Evolutionary conservation across 2,329 filamentous ascomycete genomes (phyloP), one percentile per base, ranked within the genome.

Genomic region (Dactylellina cionopaga): DNA sequence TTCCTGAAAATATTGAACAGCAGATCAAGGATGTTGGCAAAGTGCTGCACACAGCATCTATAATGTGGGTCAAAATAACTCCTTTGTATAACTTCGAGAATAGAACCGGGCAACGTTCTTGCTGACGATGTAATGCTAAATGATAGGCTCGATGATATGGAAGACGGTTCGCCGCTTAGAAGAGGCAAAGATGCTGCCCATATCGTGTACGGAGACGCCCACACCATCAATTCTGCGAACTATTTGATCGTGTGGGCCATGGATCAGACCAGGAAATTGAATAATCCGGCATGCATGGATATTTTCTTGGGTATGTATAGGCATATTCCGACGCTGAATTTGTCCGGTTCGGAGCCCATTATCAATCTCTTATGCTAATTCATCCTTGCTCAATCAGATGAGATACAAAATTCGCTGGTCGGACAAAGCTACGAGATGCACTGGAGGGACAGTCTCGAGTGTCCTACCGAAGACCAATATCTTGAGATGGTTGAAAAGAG

Each of bases 111-210:
- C n/a, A n/a, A n/a, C n/a, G n/a, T n/a, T n/a, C n/a, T n/a, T n/a
- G n/a, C n/a, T n/a, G n/a, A n/a, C n/a, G n/a, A n/a, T n/a, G n/a
- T n/a, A n/a, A n/a, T n/a, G n/a, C n/a, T n/a, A n/a, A n/a, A n/a
- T n/a, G n/a, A n/a, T n/a, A 78, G 77, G 58, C 74, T 83, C 2
- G 81, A 82, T 51, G 81, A 83, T 74, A 76, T 83, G 11, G 75
- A 83, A 72, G 81, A 82, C 52, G 56, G 73, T 0, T 81, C 81
- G 0, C 27, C 66, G 1, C 70, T 81, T 0, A 76, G 81, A 1
- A 77, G 81, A 2, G 80, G 79, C 1, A 76, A 75, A n/a, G 80
- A 80, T 5, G 69, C 81, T 0, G 75, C 79, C 0, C 81, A 83
- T 59, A 71, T 68, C 0, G 76, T 82, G 3, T 83, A 79, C 63